Evolutionary conservation across 768 basidiomycete species (phyloP).

Genomic region (Glaciozyma antarctica): DNA sequence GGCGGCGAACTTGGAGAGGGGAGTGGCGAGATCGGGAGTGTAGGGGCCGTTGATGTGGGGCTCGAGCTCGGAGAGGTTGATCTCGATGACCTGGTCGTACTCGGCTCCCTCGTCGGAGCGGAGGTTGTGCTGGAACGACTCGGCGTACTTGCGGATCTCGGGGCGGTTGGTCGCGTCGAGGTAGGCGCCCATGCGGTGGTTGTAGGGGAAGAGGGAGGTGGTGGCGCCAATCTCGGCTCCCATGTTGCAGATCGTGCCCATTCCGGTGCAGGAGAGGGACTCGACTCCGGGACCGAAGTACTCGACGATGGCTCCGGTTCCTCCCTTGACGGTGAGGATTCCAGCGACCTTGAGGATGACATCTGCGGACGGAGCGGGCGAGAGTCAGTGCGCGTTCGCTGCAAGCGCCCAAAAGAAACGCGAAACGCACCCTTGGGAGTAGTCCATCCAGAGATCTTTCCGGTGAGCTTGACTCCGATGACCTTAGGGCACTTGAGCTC

Average conservation of each 20-base stretch:
- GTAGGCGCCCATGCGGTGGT: constrained; percentile 85
- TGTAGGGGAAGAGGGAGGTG: constrained; percentile 98
- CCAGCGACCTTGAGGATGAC: constrained; percentile 99
- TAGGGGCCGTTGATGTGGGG: constrained; percentile 99
- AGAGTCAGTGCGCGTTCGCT: neutral
- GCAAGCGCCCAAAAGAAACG: neutral
- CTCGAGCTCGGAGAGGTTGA: constrained; percentile 93
- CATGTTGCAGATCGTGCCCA: constrained; percentile 99
- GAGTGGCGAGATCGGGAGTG: constrained; percentile 99
- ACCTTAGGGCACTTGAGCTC: constrained; percentile 99
- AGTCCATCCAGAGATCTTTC: constrained; percentile 93
- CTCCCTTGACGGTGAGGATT: constrained; percentile 97
- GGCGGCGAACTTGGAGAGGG: constrained; percentile 85
- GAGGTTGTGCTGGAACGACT: constrained; percentile 81
- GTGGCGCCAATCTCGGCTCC: constrained; percentile 99
- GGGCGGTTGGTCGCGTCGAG: constrained; percentile 85
- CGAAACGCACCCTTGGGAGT: constrained; percentile 71
- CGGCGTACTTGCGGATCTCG: constrained; percentile 79
- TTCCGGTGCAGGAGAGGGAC: constrained; percentile 93
- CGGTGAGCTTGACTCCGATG: constrained; percentile 92
- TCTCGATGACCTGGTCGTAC: constrained; percentile 88
- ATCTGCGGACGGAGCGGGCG: constrained; percentile 46
- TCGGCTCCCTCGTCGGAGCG: constrained; percentile 76
- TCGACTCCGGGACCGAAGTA: constrained; percentile 92
- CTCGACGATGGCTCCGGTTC: constrained; percentile 97